Evolutionary conservation across 1,284 basidiomycete genomes (phyloP).

Genomic region (Erythrobasidium hasegawianum): DNA sequence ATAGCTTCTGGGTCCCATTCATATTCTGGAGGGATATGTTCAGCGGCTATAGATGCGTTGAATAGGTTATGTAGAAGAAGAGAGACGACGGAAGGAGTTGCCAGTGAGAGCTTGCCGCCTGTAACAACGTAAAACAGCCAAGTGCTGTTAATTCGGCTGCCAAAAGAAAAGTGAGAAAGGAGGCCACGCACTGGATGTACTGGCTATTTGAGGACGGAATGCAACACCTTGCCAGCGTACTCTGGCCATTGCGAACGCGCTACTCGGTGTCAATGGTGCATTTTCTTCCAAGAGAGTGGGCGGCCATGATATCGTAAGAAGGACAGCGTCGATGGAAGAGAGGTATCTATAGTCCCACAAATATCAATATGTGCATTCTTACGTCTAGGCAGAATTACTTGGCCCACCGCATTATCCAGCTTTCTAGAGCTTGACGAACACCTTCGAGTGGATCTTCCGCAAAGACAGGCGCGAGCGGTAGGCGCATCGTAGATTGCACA

Average conservation of each 20-base stretch:
- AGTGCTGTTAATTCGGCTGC: constrained; percentile 1
- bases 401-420: constrained; percentile 84
- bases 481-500: constrained; percentile 54
- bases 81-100: constrained; percentile 89
- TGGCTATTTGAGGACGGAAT: constrained; percentile 83
- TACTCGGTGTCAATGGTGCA: constrained; percentile 63
- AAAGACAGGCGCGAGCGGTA: constrained; percentile 81
- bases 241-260: constrained; percentile 71
- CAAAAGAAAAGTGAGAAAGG: background rate
- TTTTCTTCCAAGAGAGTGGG: constrained; percentile 57
- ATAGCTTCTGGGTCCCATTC: constrained; percentile 69
- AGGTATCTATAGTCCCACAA: too few species aligned
- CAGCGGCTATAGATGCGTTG: constrained; percentile 91
- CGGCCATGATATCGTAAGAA: constrained; percentile 60
- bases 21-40: constrained; percentile 83
- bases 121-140: too few species aligned
- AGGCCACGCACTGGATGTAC: constrained; percentile 65
- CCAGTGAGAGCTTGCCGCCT: constrained; percentile 84
- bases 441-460: constrained; percentile 65
- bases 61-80: constrained; percentile 90
- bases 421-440: constrained; percentile 81
- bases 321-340: constrained; percentile 77
- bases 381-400: background rate
- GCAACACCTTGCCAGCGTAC: constrained; percentile 78
- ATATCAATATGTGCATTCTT: too few species aligned